Conservation (phyloP, 106 monocot genomes). For the Acorus calamus region DNA sequence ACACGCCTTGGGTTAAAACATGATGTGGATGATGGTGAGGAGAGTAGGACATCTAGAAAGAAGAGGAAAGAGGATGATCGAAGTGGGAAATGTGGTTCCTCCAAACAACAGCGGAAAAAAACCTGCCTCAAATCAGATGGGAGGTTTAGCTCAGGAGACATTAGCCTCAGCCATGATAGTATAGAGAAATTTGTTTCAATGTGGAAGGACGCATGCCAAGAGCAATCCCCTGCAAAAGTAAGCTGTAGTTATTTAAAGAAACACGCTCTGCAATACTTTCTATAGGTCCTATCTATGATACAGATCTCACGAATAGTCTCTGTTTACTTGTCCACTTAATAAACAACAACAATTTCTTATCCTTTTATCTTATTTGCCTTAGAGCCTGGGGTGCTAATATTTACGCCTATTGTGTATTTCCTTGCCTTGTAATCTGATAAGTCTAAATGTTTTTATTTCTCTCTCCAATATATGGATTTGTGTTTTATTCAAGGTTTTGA, state of each 20-base stretch:
- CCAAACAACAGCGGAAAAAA: conserved; percentile 5
- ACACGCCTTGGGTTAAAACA: conserved; percentile 16
- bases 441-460: too few relatives aligned
- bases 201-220: conserved; percentile 18
- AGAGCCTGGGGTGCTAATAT: too few relatives aligned
- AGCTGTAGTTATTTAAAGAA: neutral
- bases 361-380: too few relatives aligned
- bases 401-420: too few relatives aligned
- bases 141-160: neutral
- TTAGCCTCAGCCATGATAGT: conserved; percentile 3
- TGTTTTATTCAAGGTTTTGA: conserved; percentile 13
- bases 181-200: conserved; percentile 4
- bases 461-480: too few relatives aligned
- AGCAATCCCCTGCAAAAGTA: conserved; percentile 15
- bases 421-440: too few relatives aligned
- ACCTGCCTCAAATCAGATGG: too few relatives aligned
- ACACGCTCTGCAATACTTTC: neutral
- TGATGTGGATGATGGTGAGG: conserved; percentile 4
- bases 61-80: neutral
- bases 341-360: too few relatives aligned
- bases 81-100: neutral
- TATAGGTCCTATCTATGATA: neutral
- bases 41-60: conserved; percentile 1
- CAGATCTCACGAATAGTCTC: neutral
- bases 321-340: too few relatives aligned